A percentile compares a stretch with the other conserved stretches of the same genome.
Evolutionary conservation across 495 filamentous ascomycete species (phyloP).

Genomic region (Hypoxylon trugodes): DNA sequence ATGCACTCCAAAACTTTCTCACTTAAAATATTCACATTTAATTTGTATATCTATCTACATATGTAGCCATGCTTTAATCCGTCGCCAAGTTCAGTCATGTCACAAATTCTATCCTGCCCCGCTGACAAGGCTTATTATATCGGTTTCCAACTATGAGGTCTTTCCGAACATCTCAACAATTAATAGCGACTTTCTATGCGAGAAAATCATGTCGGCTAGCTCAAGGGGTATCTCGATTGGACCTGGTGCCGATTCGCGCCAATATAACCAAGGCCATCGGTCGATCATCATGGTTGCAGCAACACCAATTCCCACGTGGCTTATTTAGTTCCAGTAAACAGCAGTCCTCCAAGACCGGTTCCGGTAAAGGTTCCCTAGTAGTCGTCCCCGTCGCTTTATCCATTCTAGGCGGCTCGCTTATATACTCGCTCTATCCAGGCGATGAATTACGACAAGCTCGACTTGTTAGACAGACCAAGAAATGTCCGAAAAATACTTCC

Average conservation of each 20-base stretch:
- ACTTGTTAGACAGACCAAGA: constrained; percentile 14
- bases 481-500: not conserved
- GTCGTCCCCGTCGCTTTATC: constrained; percentile 39
- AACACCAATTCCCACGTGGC: constrained; percentile 37
- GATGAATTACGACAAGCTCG: constrained; percentile 47
- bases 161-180: constrained; percentile 27
- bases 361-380: constrained; percentile 38
- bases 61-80: not conserved
- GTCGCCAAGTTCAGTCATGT: constrained; percentile 35
- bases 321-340: constrained; percentile 37
- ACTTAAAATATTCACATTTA: not conserved
- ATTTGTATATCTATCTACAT: too few relatives aligned
- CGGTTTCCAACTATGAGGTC: constrained; percentile 29
- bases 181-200: constrained; percentile 24
- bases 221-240: constrained; percentile 24
- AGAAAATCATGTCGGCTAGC: constrained; percentile 18
- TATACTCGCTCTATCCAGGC: constrained; percentile 54
- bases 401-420: constrained; percentile 50
- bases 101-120: constrained; percentile 17
- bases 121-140: constrained; percentile 27
- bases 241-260: constrained; percentile 19
- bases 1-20: constrained; percentile 3
- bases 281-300: constrained; percentile 23
- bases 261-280: constrained; percentile 1
- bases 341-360: constrained; percentile 15